Base-by-base conservation (phyloP, 148 eudicot species). In the Polygonum aviculare region DNA sequence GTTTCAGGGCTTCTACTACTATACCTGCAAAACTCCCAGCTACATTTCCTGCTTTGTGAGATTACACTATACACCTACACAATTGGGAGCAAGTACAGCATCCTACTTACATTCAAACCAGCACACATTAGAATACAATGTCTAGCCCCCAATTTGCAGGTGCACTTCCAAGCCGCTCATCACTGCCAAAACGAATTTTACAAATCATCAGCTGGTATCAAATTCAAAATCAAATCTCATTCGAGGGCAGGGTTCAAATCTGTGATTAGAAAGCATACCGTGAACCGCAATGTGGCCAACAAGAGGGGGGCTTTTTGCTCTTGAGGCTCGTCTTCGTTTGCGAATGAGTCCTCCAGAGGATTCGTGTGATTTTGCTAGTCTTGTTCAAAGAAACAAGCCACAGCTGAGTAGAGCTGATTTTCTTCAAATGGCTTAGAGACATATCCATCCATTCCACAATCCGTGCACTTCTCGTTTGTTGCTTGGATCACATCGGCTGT, bases 401-500 rank as follows among this genome's bases (percentile, higher is more conserved):
- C 93, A 26, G 92, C 93, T 22, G 84, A 74, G 79, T 92, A 94
- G 3, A 94, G 84, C 74, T 89, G 89, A 50, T 83, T 87, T 79
- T 90, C 91, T 72, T 85, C 90, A 40, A 94, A 90, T 49, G 98
- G 97, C 79, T 94, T 94, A 14, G 97, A 81, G 5, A 94, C 93
- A 41, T 88, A 94, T 65, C 81, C 98, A 79, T 94, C 96, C 98
- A 94, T 94, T 26, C 97, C 97, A 60, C 88, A 84, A 73, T 88
- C 82, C 70, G 78, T 7, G 81, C 97, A 90, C 77, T 86, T 80
- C 71, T 92, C 97, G 38, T 84, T 83, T 49, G 92, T 89, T 49
- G 96, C 96, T 76, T 92, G 98, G 65, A 86, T 90, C 16, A 94
- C 97, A 82, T 94, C 98, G 1, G 96, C 98, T 44, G 97, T 94